Evolutionary conservation across 345 rosid species (phyloP), one percentile per base, ranked within the genome.

Genomic region (Anacardium occidentale): DNA sequence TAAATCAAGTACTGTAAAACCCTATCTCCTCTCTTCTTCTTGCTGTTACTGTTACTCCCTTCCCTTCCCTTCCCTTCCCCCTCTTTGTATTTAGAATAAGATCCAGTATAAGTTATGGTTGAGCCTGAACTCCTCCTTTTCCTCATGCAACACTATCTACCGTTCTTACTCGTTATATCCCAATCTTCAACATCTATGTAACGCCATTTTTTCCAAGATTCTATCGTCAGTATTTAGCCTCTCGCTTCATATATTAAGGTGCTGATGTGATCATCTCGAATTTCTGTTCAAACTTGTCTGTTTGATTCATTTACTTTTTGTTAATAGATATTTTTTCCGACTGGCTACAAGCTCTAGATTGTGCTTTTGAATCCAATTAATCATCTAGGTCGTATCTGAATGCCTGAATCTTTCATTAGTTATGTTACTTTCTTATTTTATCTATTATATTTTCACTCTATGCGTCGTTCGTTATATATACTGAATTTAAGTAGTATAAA

Each of bases 241-340:
- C 64, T 62, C 56, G 66, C 71, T 65, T 64, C 74, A 53, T 54
- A 74, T 73, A 76, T 70, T 47, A 21, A 76, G 85, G 83, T 79
- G 69, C 37, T 51, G 0, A n/a, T 50, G 10, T 4, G 14, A 10
- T 10, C 1, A 3, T 22, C 42, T 21, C 18, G 26, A 21, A 25
- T 26, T 37, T 32, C 8, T 22, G 54, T 2, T 9, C 34, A 22
- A 50, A 24, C 34, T 45, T 64, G 12, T 64, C 0, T 44, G 24
- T 44, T 64, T 15, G 12, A 64, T 44, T 22, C 53, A n/a, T 48
- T 6, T 10, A 42, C 34, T 50, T n/a, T 56, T 44, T 58, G 65
- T 61, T 59, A 7, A 3, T 62, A 0, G 32, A 5, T 45, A 14
- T 14, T 52, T 47, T 69, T 48, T 21, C 14, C 4, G 63, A 51